Base-by-base conservation (phyloP, 2,329 filamentous ascomycete species). In the Chaetomium strumarium region DNA sequence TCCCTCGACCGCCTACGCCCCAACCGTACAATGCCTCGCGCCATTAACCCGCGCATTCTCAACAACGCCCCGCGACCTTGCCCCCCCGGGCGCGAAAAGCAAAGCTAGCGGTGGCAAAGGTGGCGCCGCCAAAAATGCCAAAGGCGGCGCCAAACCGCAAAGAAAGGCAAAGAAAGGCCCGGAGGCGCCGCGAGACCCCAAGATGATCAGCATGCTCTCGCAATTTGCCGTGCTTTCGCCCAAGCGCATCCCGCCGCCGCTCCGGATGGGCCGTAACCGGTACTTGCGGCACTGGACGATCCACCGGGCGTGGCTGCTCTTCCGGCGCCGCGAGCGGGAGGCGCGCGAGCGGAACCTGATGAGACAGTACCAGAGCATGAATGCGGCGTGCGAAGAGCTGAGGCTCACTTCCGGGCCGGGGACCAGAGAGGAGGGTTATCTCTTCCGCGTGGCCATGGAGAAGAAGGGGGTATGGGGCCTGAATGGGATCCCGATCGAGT, bases 281-380 rank as follows among this genome's bases (percentile, higher is more conserved):
- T 81, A 84, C 70, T 83, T 99, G 59, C 88, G 93, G 43, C 93
- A 99, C 77, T 99, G 93, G 93, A 97, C 93, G 47, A 97, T 99
- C 70, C 91, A 97, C 76, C 90, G 93, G 63, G 92, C 92, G 19
- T 97, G 91, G 90, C 79, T 88, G 64, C 77, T 97, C 30, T 86
- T 86, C 72, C 83, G 85, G 63, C 79, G 84, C 61, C 80, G 87
- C 67, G 78, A 84, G 63, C 83, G 84, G 45, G 75, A 79, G 58
- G 72, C 75, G 34, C 78, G 83, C 47, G 78, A 88, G 66, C 73
- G 77, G 50, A 88, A 91, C 68, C 78, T 96, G 43, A 82, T 90
- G 72, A 78, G 88, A 55, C 79, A 84, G 75, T 90, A 91, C 72
- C 85, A 88, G 66, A 82, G 81, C 65, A 97, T 99, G 86, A 78